phyloP scores from a whole-genome alignment of 129 eudicot species.

The Flaveria bidentis region DNA sequence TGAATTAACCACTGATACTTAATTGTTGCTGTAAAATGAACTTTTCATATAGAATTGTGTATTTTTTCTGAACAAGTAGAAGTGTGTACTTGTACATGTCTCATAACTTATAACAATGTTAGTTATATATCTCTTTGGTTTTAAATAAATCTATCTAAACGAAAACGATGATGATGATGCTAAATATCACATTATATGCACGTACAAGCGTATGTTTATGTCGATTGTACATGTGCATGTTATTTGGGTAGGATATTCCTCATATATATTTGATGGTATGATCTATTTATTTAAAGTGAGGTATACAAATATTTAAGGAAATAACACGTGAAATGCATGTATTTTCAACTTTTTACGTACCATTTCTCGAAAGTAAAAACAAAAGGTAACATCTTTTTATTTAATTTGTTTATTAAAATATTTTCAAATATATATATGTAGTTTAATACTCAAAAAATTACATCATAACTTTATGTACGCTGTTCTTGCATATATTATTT shows the following conservation, averaged over 20 bases:
- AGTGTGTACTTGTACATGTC: too few relatives aligned
- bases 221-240: too few relatives aligned
- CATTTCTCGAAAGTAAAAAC: background rate
- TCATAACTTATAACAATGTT: too few relatives aligned
- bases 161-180: too few relatives aligned
- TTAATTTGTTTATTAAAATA: background rate
- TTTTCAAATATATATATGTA: background rate
- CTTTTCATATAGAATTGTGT: too few relatives aligned
- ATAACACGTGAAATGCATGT: slow-evolving; percentile 22
- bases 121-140: too few relatives aligned
- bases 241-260: background rate
- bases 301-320: slow-evolving; percentile 5
- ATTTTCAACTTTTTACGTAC: slow-evolving; percentile 25
- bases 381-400: slow-evolving; percentile 9
- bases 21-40: too few relatives aligned
- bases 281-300: slow-evolving; percentile 4
- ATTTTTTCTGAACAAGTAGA: too few relatives aligned
- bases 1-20: too few relatives aligned
- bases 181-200: too few relatives aligned
- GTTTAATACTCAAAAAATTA: background rate
- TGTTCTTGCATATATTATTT: background rate
- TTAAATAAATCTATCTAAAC: too few relatives aligned
- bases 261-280: slow-evolving; percentile 3
- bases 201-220: too few relatives aligned
- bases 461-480: background rate